Conservation (phyloP, 768 basidiomycete genomes). For the Nevesoporus exiguus region DNA sequence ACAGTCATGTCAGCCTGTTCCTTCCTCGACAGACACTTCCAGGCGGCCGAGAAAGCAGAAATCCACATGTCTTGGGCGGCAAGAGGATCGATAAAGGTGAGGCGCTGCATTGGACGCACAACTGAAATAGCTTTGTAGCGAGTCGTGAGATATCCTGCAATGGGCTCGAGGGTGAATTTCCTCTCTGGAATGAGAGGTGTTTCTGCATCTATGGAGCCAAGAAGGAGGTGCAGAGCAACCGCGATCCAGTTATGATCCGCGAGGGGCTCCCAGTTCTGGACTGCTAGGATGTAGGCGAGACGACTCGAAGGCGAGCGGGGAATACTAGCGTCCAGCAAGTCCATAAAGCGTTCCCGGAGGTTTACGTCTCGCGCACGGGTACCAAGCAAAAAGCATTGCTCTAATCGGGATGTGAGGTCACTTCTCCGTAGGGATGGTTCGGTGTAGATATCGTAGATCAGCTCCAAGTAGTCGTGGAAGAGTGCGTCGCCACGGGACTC, state of each 20-base stretch:
- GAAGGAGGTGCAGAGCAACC: constrained; percentile 82
- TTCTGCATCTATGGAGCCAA: constrained; percentile 64
- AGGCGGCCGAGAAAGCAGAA: constrained; percentile 79
- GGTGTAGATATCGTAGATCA: constrained; percentile 94
- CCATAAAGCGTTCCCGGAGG: constrained; percentile 82
- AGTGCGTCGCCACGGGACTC: constrained; percentile 78
- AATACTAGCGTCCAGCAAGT: constrained; percentile 84
- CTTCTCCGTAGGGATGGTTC: constrained; percentile 82
- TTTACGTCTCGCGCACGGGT: constrained; percentile 78
- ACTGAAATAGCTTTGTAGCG: constrained; percentile 50
- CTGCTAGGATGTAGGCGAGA: constrained; percentile 84
- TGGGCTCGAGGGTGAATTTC: constrained; percentile 35
- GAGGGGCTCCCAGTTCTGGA: constrained; percentile 93
- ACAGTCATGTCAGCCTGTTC: constrained; percentile 89
- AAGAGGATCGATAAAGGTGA: constrained; percentile 76
- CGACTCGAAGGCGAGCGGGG: constrained; percentile 80
- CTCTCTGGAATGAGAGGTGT: constrained; percentile 40
- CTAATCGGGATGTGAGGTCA: constrained; percentile 89
- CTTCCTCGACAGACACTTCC: constrained; percentile 79
- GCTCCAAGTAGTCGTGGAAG: constrained; percentile 78
- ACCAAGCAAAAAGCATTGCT: constrained; percentile 90
- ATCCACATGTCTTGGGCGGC: constrained; percentile 84
- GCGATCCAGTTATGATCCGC: constrained; percentile 94
- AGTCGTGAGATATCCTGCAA: constrained; percentile 36
- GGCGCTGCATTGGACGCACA: constrained; percentile 74